Evolutionary conservation across 1,139 yeast species (phyloP).

Genomic region (Meyerozyma smithsonii): DNA sequence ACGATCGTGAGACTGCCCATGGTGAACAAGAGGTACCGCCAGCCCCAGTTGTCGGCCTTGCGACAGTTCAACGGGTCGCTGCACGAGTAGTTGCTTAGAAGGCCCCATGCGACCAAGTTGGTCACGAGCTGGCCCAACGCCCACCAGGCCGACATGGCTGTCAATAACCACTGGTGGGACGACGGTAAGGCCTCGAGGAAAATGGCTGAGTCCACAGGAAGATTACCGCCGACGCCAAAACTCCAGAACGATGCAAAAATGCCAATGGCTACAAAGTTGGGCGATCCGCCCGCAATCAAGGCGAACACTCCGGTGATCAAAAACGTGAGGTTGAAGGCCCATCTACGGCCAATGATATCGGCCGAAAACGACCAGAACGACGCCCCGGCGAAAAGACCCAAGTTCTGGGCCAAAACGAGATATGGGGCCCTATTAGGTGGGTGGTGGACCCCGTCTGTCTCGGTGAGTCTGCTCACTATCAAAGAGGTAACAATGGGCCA

Average conservation of each 20-base stretch:
- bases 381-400: constrained; percentile 41
- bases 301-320: constrained; percentile 38
- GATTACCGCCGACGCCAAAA: constrained; percentile 43
- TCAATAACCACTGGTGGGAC: constrained; percentile 34
- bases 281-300: constrained; percentile 33
- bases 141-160: constrained; percentile 44
- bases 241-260: constrained; percentile 38
- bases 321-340: constrained; percentile 43
- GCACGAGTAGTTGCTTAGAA: constrained; percentile 37
- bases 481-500: constrained; percentile 40
- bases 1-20: constrained; percentile 38
- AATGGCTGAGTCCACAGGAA: constrained; percentile 43
- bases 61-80: constrained; percentile 20
- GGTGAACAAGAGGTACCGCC: constrained; percentile 40
- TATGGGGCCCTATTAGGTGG: constrained; percentile 33
- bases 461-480: constrained; percentile 29
- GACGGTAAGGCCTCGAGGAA: constrained; percentile 39
- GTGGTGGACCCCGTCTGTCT: constrained; percentile 35
- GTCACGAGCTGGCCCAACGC: constrained; percentile 39
- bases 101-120: constrained; percentile 37
- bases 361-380: constrained; percentile 38
- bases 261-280: constrained; percentile 39
- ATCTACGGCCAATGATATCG: constrained; percentile 38
- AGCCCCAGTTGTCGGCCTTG: constrained; percentile 36
- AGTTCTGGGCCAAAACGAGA: constrained; percentile 37